These are phyloP conservation scores for Botrytis sinoallii DNA, from an alignment of 2,329 filamentous ascomycete genomes.

Conservation along the genomic window DNA sequence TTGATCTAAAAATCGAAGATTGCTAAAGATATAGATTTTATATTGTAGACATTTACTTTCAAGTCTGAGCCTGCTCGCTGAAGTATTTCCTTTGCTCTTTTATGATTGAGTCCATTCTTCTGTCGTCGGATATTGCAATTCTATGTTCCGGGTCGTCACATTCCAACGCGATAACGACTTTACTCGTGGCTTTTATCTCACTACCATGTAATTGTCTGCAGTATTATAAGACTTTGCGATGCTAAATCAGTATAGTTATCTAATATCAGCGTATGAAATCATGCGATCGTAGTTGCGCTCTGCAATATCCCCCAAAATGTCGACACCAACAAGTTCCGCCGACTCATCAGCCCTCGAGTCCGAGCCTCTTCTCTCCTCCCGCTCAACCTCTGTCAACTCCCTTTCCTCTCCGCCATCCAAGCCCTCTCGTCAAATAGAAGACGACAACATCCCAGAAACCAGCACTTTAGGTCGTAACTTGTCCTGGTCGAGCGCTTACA, in stretches of 20 bases:
- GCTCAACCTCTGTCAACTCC: constrained; percentile 19
- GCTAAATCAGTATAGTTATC: background rate
- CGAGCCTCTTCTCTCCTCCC: constrained; percentile 24
- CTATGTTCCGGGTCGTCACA: background rate
- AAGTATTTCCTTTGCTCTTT: background rate
- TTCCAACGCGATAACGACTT: background rate
- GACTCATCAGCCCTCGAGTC: constrained; percentile 7
- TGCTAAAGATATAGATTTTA: background rate
- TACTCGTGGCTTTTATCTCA: too few species aligned
- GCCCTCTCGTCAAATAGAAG: constrained; percentile 41
- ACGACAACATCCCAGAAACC: constrained; percentile 58
- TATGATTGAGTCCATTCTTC: background rate
- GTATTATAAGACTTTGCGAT: background rate
- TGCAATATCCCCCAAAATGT: background rate
- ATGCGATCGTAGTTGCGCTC: background rate
- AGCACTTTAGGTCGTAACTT: constrained; percentile 51
- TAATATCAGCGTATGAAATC: background rate
- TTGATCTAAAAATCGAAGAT: background rate
- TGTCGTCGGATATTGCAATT: background rate
- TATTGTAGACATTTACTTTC: background rate
- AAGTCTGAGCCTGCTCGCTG: background rate
- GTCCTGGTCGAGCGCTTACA: constrained; percentile 32
- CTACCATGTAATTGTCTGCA: background rate
- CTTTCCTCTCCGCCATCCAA: constrained; percentile 15
- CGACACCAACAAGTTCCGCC: background rate